Evolutionary conservation across 1,284 basidiomycete species (phyloP).

Genomic region (Xerocomus alliaceus): DNA sequence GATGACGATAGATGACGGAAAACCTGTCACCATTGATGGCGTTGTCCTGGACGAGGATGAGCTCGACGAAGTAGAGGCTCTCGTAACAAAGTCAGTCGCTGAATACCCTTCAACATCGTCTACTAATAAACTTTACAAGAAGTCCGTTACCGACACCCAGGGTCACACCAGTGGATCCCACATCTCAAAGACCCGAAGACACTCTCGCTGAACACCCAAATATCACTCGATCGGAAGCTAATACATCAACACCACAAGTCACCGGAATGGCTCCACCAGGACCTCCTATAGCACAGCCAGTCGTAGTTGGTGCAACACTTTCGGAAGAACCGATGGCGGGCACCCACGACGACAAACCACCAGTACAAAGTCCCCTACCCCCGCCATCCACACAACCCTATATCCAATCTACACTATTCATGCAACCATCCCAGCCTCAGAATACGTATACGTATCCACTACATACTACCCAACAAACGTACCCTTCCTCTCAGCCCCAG

Average conservation of each 20-base stretch:
- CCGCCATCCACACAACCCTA: constrained; percentile 18
- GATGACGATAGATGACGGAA: constrained; percentile 53
- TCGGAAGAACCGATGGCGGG: constrained; percentile 7
- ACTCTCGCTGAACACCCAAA: constrained; percentile 1
- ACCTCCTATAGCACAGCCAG: constrained; percentile 5
- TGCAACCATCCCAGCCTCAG: constrained; percentile 29
- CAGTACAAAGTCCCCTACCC: constrained; percentile 7
- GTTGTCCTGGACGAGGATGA: constrained; percentile 43
- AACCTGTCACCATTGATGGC: constrained; percentile 46
- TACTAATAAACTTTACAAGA: constrained; percentile 44
- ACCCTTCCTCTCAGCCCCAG: constrained; percentile 27
- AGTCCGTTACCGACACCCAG: constrained; percentile 66
- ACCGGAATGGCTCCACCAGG: neutral
- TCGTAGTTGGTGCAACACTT: neutral
- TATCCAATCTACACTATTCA: constrained; percentile 15
- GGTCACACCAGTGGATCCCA: constrained; percentile 54
- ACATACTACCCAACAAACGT: constrained; percentile 22
- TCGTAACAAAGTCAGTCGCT: constrained; percentile 43
- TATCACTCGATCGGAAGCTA: neutral
- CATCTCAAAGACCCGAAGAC: constrained; percentile 13
- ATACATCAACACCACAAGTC: constrained; percentile 1
- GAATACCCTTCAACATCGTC: constrained; percentile 23
- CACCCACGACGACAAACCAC: neutral
- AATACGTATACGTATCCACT: constrained; percentile 21
- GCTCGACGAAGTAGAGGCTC: constrained; percentile 45